A percentile compares a stretch with the other conserved stretches of the same genome.
phyloP scores from a whole-genome alignment of 306 rosid species.

The Purshia tridentata region DNA sequence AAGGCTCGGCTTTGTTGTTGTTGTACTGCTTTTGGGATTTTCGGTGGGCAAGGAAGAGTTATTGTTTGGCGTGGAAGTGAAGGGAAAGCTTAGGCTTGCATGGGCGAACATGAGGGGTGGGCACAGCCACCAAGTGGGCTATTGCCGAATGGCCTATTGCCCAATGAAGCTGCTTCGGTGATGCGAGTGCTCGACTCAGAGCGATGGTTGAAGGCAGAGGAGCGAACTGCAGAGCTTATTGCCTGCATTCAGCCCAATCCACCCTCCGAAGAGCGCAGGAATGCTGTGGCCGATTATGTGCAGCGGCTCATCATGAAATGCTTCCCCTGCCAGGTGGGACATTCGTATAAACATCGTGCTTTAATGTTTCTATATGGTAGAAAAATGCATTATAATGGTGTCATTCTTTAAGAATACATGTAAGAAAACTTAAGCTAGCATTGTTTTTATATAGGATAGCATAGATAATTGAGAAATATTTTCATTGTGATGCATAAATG shows the following conservation, averaged over 20 bases:
- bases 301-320: conserved; percentile 71
- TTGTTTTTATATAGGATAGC: background rate
- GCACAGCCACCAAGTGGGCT: conserved; percentile 85
- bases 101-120: conserved; percentile 96
- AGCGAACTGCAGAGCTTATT: conserved; percentile 83
- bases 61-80: conserved; percentile 20
- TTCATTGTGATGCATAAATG: background rate
- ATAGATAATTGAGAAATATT: background rate
- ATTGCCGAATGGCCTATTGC: conserved; percentile 87
- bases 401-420: conserved; percentile 7
- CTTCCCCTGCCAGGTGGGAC: conserved; percentile 87
- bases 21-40: conserved; percentile 34
- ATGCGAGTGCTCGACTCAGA: conserved; percentile 69
- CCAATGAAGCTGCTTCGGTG: conserved; percentile 79
- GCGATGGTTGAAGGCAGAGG: conserved; percentile 86
- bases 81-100: conserved; percentile 59
- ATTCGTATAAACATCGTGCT: background rate
- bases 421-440: background rate
- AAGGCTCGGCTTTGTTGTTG: conserved; percentile 19
- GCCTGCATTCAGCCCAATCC: conserved; percentile 92
- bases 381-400: conserved; percentile 6
- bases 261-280: conserved; percentile 77
- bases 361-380: background rate
- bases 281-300: conserved; percentile 83
- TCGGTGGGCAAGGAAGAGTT: conserved; percentile 26